Conservation (phyloP, 352 stramenopile species). For the Pythium guiyangense region DNA sequence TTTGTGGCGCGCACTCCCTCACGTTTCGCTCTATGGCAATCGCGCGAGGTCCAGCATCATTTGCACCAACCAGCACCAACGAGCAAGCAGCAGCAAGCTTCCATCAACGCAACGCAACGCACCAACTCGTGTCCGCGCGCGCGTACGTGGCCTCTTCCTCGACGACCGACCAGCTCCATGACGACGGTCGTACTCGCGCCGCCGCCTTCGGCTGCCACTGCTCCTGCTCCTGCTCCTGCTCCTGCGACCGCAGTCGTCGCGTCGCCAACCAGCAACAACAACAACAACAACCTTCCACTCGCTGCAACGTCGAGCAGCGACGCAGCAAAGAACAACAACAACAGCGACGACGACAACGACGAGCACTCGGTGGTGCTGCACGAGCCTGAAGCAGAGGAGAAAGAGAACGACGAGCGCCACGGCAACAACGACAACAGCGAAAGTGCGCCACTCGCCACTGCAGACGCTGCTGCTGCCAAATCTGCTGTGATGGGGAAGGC, state of each 20-base stretch:
- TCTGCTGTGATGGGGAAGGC: conserved; percentile 4
- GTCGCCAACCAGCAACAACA: conserved; percentile 14
- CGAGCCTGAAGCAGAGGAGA: conserved; percentile 18
- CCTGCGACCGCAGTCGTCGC: conserved; percentile 15
- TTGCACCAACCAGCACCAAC: no score
- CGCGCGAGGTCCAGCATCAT: no score
- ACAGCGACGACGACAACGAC: conserved; percentile 1
- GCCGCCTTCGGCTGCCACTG: conserved; percentile 14
- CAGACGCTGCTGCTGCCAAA: background rate
- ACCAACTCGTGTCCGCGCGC: background rate
- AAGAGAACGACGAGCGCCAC: conserved; percentile 16
- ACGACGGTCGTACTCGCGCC: conserved; percentile 49
- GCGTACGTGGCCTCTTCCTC: background rate
- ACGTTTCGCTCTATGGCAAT: no score
- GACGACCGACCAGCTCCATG: conserved; percentile 21
- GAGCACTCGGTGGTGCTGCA: background rate
- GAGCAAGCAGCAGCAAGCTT: no score
- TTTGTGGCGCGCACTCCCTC: no score
- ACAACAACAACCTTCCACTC: conserved; percentile 11
- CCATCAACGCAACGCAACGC: no score
- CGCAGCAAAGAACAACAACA: background rate
- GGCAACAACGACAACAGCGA: conserved; percentile 1
- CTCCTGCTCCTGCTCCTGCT: no score
- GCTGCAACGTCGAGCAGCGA: conserved; percentile 14
- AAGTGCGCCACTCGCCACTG: no score